A percentile compares a stretch with the other conserved stretches of the same genome.
These are phyloP conservation scores for Phytophthora macrochlamydospora DNA, from an alignment of 352 stramenopile species.

Conservation along the genomic window DNA sequence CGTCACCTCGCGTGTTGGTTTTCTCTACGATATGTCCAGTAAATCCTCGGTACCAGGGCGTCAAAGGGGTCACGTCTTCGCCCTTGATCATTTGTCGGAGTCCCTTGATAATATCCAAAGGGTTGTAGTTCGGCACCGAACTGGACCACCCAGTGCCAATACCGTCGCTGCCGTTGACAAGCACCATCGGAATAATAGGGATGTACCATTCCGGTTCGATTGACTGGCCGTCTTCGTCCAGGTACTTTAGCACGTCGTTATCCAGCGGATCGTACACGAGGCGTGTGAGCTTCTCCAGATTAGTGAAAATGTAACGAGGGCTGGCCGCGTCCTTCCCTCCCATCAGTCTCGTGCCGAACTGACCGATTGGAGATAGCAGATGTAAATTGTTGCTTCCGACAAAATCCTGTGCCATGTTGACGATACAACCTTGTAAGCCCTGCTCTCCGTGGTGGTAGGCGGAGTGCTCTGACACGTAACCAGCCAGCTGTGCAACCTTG, in stretches of 20 bases:
- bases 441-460: constrained; percentile 99
- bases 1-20: constrained; percentile 52
- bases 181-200: constrained; percentile 96
- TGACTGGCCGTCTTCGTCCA: constrained; percentile 92
- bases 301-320: constrained; percentile 95
- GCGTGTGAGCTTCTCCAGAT: constrained; percentile 86
- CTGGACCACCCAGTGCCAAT: constrained; percentile 98
- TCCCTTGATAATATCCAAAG: constrained; percentile 86
- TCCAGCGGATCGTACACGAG: constrained; percentile 89
- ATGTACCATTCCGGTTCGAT: constrained; percentile 94
- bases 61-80: constrained; percentile 61
- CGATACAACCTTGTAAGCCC: constrained; percentile 95
- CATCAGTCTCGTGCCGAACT: constrained; percentile 97
- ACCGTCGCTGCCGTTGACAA: constrained; percentile 97
- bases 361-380: constrained; percentile 94
- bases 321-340: constrained; percentile 96
- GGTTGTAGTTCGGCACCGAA: constrained; percentile 93
- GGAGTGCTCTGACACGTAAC: constrained; percentile 98
- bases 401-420: constrained; percentile 99
- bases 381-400: constrained; percentile 99
- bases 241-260: constrained; percentile 90
- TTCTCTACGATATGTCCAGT: constrained; percentile 89
- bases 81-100: constrained; percentile 69
- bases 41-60: constrained; percentile 94
- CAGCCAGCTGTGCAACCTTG: constrained; percentile 94